Percentiles rank a stretch among this genome's conserved stretches.
These are phyloP conservation scores for Oryza coarctata DNA, from an alignment of 176 grass and related monocot species.

Conservation along the genomic window DNA sequence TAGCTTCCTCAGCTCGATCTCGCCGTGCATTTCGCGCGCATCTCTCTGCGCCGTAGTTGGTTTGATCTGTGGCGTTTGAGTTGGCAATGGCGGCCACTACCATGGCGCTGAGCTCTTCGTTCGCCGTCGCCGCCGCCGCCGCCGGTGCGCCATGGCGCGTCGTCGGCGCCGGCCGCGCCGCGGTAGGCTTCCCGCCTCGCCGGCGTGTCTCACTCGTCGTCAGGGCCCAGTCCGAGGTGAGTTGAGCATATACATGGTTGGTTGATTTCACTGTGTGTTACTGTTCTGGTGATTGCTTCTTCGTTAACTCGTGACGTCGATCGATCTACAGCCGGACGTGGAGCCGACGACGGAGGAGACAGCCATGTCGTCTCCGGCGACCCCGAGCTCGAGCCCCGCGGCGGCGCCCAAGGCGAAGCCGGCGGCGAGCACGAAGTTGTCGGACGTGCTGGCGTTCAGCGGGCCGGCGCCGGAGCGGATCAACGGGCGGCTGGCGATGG, in stretches of 20 bases:
- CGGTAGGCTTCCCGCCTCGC: neutral
- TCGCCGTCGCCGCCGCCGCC: neutral
- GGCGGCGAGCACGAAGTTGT: constrained; percentile 28
- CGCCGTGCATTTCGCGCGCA: neutral
- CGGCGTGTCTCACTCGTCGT: neutral
- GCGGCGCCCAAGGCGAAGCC: neutral
- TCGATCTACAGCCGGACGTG: neutral
- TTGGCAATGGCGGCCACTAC: constrained; percentile 4
- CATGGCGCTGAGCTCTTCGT: constrained; percentile 4
- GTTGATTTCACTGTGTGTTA: neutral
- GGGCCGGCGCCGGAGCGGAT: constrained; percentile 67
- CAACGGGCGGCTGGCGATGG: constrained; percentile 72
- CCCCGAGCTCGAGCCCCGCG: neutral
- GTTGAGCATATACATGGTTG: neutral
- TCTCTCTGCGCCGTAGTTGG: neutral
- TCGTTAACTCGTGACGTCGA: too few relatives aligned
- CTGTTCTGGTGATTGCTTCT: neutral
- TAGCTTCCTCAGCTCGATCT: neutral
- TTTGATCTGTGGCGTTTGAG: neutral
- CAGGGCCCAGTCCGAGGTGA: constrained; percentile 22
- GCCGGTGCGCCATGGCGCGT: neutral
- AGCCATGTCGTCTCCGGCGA: neutral
- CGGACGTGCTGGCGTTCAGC: constrained; percentile 67
- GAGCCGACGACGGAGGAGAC: neutral
- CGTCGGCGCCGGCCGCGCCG: neutral